Conservation (phyloP, 2,329 filamentous ascomycete genomes). For the Pyrenophora tritici-repentis region DNA sequence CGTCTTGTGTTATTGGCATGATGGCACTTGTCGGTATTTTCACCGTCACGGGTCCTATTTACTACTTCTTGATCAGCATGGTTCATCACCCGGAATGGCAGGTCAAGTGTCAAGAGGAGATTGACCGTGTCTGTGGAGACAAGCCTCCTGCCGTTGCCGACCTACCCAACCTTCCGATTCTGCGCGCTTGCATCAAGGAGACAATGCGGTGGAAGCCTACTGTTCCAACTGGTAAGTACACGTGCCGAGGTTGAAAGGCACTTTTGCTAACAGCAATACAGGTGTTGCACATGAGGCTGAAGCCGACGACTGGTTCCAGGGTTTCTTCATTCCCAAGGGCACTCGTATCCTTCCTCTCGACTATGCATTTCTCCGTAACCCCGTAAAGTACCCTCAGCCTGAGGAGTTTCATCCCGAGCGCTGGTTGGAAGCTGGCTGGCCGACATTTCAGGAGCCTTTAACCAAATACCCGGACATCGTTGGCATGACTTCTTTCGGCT, state of each 20-base stretch:
- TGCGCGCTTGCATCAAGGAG: slow-evolving; percentile 55
- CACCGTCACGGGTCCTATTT: slow-evolving; percentile 45
- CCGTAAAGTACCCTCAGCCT: slow-evolving; percentile 65
- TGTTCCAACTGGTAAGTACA: slow-evolving; percentile 48
- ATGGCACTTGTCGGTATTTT: slow-evolving; percentile 49
- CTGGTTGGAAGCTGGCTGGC: slow-evolving; percentile 66
- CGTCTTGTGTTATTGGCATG: slow-evolving; percentile 48
- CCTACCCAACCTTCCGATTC: slow-evolving; percentile 49
- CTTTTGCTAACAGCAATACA: slow-evolving; percentile 20
- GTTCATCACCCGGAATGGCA: slow-evolving; percentile 46
- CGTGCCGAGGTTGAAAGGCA: slow-evolving; percentile 11
- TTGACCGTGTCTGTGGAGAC: slow-evolving; percentile 36
- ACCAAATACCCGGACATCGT: slow-evolving; percentile 66
- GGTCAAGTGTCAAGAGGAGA: slow-evolving; percentile 41
- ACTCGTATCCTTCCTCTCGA: slow-evolving; percentile 46
- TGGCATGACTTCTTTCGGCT: slow-evolving; percentile 68
- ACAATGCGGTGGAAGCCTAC: slow-evolving; percentile 55
- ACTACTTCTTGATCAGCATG: slow-evolving; percentile 47
- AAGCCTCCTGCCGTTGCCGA: slow-evolving; percentile 44
- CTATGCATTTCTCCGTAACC: slow-evolving; percentile 52
- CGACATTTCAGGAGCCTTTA: slow-evolving; percentile 69
- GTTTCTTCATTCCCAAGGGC: slow-evolving; percentile 57
- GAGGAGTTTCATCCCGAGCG: slow-evolving; percentile 66
- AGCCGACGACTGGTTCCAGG: slow-evolving; percentile 56
- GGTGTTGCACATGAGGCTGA: slow-evolving; percentile 59